phyloP scores from a whole-genome alignment of 805 yeast species.

The Dipodascopsis uninucleata region DNA sequence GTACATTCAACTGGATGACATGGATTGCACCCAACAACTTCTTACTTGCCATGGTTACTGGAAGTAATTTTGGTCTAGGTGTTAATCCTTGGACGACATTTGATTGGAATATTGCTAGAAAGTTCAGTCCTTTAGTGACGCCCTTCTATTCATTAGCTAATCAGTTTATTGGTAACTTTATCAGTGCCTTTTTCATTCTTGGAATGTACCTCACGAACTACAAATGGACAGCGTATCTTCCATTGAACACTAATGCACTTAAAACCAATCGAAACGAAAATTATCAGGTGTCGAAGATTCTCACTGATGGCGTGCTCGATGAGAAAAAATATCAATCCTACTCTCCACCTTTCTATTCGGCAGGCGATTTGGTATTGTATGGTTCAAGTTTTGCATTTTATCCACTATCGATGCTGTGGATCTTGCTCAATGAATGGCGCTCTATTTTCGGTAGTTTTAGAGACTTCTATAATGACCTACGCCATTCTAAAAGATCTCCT shows the following conservation, averaged over 20 bases:
- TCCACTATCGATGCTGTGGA: slow-evolving; percentile 5
- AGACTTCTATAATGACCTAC: slow-evolving; percentile 1
- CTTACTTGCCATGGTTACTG: slow-evolving; percentile 61
- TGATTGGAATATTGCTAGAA: slow-evolving; percentile 62
- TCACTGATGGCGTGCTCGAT: slow-evolving; percentile 46
- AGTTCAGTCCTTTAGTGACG: slow-evolving; percentile 35
- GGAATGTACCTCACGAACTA: slow-evolving; percentile 12
- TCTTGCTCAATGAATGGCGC: slow-evolving; percentile 11
- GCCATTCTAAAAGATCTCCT: slow-evolving; percentile 28
- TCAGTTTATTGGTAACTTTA: neutral
- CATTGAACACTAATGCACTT: slow-evolving; percentile 46
- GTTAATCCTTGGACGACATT: slow-evolving; percentile 59
- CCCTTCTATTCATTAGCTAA: slow-evolving; percentile 39
- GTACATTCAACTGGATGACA: slow-evolving; percentile 54
- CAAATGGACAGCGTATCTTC: slow-evolving; percentile 39
- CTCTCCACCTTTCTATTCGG: slow-evolving; percentile 54
- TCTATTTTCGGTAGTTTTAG: neutral
- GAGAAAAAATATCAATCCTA: slow-evolving; percentile 49
- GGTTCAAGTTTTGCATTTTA: slow-evolving; percentile 45
- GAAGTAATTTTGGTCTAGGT: slow-evolving; percentile 58
- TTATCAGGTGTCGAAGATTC: slow-evolving; percentile 50
- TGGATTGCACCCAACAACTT: slow-evolving; percentile 59
- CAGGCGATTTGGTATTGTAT: slow-evolving; percentile 37
- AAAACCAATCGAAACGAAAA: slow-evolving; percentile 29
- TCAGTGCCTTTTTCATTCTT: neutral